phyloP scores from a whole-genome alignment of 345 rosid genomes.

The Bruguiera parviflora region DNA sequence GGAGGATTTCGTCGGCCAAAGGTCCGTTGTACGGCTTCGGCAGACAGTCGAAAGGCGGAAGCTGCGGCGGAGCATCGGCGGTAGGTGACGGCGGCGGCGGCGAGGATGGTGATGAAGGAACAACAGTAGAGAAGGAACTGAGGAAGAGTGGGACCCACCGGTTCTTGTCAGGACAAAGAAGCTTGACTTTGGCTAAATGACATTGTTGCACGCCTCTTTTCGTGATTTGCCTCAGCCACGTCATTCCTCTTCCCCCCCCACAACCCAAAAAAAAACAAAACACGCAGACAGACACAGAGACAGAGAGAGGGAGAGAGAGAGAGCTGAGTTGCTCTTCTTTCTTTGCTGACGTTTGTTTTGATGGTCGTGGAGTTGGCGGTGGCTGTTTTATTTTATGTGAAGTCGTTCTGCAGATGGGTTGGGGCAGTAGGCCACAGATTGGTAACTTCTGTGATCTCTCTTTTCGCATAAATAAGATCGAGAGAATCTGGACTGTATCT shows the following conservation, averaged over 20 bases:
- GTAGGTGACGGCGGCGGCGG: neutral
- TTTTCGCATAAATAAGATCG: too few relatives aligned
- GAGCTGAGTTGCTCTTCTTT: too few relatives aligned
- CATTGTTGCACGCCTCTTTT: conserved; percentile 26
- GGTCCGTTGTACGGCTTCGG: conserved; percentile 79
- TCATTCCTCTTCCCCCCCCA: conserved; percentile 24
- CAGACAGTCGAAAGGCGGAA: conserved; percentile 67
- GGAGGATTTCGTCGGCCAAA: conserved; percentile 56
- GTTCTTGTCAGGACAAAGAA: neutral
- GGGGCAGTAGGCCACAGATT: too few relatives aligned
- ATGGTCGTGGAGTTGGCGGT: too few relatives aligned
- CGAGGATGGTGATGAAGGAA: conserved; percentile 16
- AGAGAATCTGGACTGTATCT: too few relatives aligned
- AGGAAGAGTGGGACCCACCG: conserved; percentile 13
- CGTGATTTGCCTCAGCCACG: conserved; percentile 37
- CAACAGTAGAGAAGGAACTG: conserved; percentile 18
- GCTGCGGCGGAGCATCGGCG: conserved; percentile 40
- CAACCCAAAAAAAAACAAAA: too few relatives aligned
- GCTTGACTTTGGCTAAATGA: conserved; percentile 15
- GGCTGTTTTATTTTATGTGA: too few relatives aligned
- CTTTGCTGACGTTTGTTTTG: too few relatives aligned
- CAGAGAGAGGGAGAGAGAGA: too few relatives aligned
- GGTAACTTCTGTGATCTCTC: too few relatives aligned
- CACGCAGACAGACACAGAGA: too few relatives aligned
- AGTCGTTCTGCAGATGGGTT: too few relatives aligned